phyloP scores from a whole-genome alignment of 768 basidiomycete species.

The Glaciozyma martinii region DNA sequence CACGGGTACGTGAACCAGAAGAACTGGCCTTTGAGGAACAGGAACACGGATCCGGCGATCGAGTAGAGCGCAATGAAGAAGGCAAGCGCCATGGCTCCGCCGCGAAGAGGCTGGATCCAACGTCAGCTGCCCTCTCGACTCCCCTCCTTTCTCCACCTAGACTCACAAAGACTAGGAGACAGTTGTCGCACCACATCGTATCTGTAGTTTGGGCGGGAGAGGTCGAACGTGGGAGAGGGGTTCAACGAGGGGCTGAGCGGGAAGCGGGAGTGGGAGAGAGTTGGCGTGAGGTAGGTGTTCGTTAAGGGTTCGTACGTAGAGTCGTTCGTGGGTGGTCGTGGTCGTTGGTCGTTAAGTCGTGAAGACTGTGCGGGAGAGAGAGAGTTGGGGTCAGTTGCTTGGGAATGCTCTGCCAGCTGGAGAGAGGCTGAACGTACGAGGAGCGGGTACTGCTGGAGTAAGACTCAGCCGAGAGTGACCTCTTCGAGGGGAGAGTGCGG shows the following conservation, averaged over 20 bases:
- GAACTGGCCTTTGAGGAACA: conserved; percentile 22
- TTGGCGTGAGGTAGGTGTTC: too few relatives aligned
- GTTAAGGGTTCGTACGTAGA: too few relatives aligned
- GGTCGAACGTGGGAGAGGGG: conserved; percentile 53
- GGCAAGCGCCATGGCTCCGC: conserved; percentile 17
- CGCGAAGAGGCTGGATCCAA: background rate
- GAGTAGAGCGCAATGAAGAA: conserved; percentile 15
- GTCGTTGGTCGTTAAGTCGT: too few relatives aligned
- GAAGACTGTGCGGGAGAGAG: too few relatives aligned
- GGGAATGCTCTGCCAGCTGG: too few relatives aligned
- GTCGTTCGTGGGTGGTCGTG: too few relatives aligned
- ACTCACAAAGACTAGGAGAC: conserved; percentile 64
- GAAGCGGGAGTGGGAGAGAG: conserved; percentile 48
- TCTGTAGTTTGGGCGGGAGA: conserved; percentile 44
- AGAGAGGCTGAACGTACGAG: too few relatives aligned
- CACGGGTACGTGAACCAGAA: conserved; percentile 14
- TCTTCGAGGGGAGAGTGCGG: too few relatives aligned
- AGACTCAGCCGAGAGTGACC: too few relatives aligned
- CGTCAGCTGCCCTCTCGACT: background rate
- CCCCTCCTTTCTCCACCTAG: background rate
- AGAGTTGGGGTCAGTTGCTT: too few relatives aligned
- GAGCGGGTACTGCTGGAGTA: too few relatives aligned
- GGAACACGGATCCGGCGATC: conserved; percentile 19
- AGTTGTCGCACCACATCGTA: conserved; percentile 78
- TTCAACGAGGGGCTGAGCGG: conserved; percentile 63